Conservation (phyloP, 306 rosid genomes). For the Trifolium fragiferum region DNA sequence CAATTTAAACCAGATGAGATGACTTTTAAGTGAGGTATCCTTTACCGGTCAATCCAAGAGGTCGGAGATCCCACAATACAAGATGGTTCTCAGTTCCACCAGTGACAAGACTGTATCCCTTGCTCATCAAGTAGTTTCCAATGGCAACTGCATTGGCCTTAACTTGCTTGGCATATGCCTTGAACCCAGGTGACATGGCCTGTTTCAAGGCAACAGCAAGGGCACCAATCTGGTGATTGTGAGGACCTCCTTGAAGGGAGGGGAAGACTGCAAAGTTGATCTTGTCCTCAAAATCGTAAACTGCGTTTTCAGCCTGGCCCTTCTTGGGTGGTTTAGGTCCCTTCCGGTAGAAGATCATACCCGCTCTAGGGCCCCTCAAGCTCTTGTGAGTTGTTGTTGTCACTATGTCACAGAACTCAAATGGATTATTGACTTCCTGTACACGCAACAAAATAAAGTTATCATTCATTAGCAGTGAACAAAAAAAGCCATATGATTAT, state of each 20-base stretch:
- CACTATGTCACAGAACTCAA: conserved; percentile 88
- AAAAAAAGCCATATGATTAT: background rate
- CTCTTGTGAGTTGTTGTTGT: conserved; percentile 98
- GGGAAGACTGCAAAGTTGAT: conserved; percentile 95
- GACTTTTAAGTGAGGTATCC: background rate
- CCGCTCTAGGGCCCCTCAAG: conserved; percentile 92
- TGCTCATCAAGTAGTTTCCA: conserved; percentile 79
- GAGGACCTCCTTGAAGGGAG: conserved; percentile 98
- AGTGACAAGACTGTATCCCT: conserved; percentile 92
- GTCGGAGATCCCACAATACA: conserved; percentile 97
- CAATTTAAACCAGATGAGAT: background rate
- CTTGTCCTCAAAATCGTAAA: conserved; percentile 89
- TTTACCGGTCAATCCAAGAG: conserved; percentile 96
- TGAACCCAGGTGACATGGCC: conserved; percentile 76
- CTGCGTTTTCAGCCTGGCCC: conserved; percentile 88
- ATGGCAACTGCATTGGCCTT: conserved; percentile 95
- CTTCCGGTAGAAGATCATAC: conserved; percentile 96
- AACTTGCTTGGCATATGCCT: conserved; percentile 89
- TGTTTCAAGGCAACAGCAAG: conserved; percentile 96
- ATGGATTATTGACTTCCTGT: conserved; percentile 86
- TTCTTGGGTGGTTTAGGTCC: conserved; percentile 96
- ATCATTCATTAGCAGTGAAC: background rate
- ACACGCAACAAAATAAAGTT: background rate
- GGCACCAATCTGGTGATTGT: conserved; percentile 98
- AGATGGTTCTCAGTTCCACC: conserved; percentile 98